Conservation (phyloP, 202 grass and related monocot species). For the Zizania palustris region DNA sequence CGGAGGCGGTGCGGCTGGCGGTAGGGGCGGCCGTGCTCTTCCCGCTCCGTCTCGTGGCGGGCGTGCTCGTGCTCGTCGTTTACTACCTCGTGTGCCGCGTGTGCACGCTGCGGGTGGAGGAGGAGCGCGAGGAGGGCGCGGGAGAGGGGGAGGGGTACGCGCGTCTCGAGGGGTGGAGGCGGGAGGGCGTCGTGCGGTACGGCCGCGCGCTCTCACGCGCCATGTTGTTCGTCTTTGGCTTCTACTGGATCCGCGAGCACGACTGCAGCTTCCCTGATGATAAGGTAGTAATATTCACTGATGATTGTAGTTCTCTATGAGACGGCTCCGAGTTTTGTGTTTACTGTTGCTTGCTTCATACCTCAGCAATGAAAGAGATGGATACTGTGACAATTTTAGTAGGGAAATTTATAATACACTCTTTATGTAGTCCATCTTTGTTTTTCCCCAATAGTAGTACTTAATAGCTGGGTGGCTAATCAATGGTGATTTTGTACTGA, state of each 20-base stretch:
- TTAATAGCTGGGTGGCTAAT: background rate
- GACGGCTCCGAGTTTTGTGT: background rate
- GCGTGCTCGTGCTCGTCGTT: conserved; percentile 53
- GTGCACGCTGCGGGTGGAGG: conserved; percentile 65
- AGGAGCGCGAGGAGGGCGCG: conserved; percentile 39
- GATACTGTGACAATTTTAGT: background rate
- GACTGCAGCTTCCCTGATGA: conserved; percentile 39
- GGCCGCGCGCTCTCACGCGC: conserved; percentile 57
- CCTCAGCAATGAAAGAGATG: background rate
- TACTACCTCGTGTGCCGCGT: conserved; percentile 81
- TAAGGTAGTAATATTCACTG: conserved; percentile 44
- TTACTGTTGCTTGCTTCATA: conserved; percentile 29
- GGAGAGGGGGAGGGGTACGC: conserved; percentile 57
- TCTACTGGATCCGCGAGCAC: conserved; percentile 74
- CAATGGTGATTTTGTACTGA: background rate
- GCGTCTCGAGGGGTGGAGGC: conserved; percentile 65
- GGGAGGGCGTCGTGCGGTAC: conserved; percentile 49
- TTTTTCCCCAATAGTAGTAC: background rate
- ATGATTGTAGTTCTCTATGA: conserved; percentile 17
- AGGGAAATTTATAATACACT: background rate
- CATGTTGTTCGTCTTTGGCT: conserved; percentile 88
- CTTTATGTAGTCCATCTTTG: background rate
- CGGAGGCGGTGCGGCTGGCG: conserved; percentile 46
- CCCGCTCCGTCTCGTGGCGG: conserved; percentile 58
- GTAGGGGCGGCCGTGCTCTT: conserved; percentile 53